These are phyloP conservation scores for Cinnamomum chago DNA, from an alignment of 164 flowering plant species.

Conservation along the genomic window DNA sequence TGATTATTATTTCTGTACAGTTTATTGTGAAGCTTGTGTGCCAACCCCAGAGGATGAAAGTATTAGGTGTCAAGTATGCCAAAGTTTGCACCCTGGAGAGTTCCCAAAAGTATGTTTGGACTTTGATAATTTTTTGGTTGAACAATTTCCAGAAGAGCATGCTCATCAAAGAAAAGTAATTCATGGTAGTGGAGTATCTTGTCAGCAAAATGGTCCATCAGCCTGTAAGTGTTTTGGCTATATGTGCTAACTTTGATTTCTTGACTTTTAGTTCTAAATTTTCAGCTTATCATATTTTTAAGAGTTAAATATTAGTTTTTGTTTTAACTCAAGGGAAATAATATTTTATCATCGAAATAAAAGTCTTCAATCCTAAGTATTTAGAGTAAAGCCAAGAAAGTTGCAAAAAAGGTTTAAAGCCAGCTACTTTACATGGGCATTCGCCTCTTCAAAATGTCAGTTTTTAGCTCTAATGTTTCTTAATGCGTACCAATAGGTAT, in stretches of 20 bases:
- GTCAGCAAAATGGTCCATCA: conserved; percentile 24
- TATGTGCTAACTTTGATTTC: not conserved
- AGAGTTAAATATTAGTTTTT: not conserved
- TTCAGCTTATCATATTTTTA: no score
- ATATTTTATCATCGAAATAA: not conserved
- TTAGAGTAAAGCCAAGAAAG: not conserved
- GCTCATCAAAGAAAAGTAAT: conserved; percentile 35
- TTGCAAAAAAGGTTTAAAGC: not conserved
- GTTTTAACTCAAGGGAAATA: not conserved
- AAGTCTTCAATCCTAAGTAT: not conserved
- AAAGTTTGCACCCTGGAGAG: conserved; percentile 48
- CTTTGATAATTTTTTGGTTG: conserved; percentile 62
- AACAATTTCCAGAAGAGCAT: conserved; percentile 56
- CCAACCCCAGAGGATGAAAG: conserved; percentile 21
- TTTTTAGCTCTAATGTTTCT: not conserved
- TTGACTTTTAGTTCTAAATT: not conserved
- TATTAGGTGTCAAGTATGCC: conserved; percentile 58
- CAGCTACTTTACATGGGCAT: no score
- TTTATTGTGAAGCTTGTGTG: conserved; percentile 58
- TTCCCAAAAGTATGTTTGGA: conserved; percentile 71
- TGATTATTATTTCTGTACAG: conserved; percentile 30
- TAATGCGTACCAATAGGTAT: not conserved
- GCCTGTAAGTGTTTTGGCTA: conserved; percentile 29
- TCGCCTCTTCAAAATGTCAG: not conserved
- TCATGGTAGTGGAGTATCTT: conserved; percentile 21